Conservation (phyloP, 352 stramenopile genomes). For the Globisporangium spinosum region DNA sequence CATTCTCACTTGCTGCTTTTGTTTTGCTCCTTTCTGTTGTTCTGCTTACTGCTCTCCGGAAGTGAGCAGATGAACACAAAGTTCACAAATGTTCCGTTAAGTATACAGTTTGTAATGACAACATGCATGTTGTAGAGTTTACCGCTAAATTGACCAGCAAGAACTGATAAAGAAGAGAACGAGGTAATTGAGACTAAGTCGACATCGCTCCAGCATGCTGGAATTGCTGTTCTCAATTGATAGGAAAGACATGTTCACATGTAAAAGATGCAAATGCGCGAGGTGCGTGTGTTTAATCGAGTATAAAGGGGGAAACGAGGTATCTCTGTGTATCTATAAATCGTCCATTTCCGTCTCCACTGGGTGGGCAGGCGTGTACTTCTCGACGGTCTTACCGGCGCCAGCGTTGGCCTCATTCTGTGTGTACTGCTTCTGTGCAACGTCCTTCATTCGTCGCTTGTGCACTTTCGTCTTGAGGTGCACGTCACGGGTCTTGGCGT, state of each 20-base stretch:
- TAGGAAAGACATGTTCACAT: background rate
- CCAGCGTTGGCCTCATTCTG: conserved; percentile 77
- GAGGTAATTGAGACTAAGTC: background rate
- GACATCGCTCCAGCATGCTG: background rate
- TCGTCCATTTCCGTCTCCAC: conserved; percentile 54
- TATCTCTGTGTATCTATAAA: conserved; percentile 30
- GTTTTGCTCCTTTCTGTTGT: background rate
- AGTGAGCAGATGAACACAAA: background rate
- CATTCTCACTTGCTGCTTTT: conserved; percentile 25
- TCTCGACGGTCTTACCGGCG: conserved; percentile 69
- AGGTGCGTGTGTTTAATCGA: background rate
- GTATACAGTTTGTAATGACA: background rate
- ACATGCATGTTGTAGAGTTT: background rate
- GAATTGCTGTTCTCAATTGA: background rate
- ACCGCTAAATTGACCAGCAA: background rate
- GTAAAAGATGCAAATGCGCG: background rate
- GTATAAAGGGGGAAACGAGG: background rate
- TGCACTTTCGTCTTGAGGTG: conserved; percentile 85
- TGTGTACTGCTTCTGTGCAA: conserved; percentile 88
- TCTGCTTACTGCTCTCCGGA: background rate
- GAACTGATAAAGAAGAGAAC: background rate
- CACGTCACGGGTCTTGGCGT: conserved; percentile 70
- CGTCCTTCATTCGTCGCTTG: conserved; percentile 86
- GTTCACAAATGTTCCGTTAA: background rate
- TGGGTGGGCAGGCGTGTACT: conserved; percentile 60